Percentiles rank a stretch among this genome's conserved stretches.
Conservation (phyloP, 2,329 filamentous ascomycete species). For the Cladorrhinum sp. region DNA sequence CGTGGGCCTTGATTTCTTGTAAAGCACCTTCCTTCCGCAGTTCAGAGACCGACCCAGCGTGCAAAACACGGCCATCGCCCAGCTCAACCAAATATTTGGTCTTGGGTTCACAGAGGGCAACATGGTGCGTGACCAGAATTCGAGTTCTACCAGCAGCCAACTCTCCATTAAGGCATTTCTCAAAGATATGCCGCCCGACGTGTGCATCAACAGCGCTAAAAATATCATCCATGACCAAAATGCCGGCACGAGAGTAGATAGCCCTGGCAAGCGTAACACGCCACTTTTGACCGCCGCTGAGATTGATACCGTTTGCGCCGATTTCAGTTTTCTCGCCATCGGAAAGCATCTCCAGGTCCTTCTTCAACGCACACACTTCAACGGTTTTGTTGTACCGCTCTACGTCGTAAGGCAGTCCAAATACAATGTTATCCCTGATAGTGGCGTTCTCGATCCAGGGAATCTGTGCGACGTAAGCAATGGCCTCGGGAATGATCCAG, state of each 20-base stretch:
- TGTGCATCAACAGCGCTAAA: conserved; percentile 81
- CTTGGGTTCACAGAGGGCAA: conserved; percentile 65
- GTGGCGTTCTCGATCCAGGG: conserved; percentile 84
- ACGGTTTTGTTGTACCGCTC: conserved; percentile 69
- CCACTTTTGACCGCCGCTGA: conserved; percentile 83
- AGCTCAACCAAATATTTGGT: conserved; percentile 74
- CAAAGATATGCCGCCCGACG: conserved; percentile 75
- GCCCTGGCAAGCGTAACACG: conserved; percentile 76
- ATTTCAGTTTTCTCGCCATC: conserved; percentile 80
- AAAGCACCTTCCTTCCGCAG: conserved; percentile 55
- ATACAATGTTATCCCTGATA: conserved; percentile 74
- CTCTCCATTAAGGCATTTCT: conserved; percentile 69
- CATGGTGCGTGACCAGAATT: conserved; percentile 78
- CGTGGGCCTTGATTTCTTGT: conserved; percentile 55
- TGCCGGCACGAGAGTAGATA: conserved; percentile 73
- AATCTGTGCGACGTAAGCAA: conserved; percentile 75
- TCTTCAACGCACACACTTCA: conserved; percentile 68
- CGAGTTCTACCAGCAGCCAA: conserved; percentile 67
- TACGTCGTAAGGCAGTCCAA: conserved; percentile 67
- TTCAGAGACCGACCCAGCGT: conserved; percentile 65
- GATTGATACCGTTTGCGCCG: conserved; percentile 78
- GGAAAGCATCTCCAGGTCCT: conserved; percentile 71
- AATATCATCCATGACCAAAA: conserved; percentile 77
- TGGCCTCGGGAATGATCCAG: conserved; percentile 67
- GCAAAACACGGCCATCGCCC: conserved; percentile 62